Percentiles rank a stretch among this genome's conserved stretches.
These are phyloP conservation scores for Oryza glumipatula DNA, from an alignment of 176 grass and related monocot species.

Conservation along the genomic window DNA sequence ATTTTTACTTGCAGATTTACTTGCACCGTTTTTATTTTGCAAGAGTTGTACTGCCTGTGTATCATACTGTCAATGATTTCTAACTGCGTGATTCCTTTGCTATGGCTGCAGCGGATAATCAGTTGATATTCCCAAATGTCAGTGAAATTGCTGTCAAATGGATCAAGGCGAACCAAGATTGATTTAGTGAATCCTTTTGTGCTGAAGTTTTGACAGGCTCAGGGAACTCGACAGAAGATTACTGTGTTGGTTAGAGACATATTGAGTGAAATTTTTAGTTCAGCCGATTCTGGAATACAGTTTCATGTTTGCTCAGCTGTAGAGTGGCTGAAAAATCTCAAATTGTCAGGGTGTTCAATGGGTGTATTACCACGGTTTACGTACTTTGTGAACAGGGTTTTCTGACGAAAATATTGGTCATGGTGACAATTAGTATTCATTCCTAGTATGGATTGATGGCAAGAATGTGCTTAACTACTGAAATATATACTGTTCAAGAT, in stretches of 20 bases:
- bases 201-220: background rate
- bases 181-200: background rate
- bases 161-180: background rate
- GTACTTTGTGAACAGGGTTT: background rate
- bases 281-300: too few relatives aligned
- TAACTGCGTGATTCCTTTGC: background rate
- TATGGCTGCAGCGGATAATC: background rate
- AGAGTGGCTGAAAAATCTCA: too few relatives aligned
- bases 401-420: background rate
- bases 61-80: background rate
- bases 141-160: background rate
- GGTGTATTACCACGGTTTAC: background rate
- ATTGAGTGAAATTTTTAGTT: background rate
- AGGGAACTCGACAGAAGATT: background rate
- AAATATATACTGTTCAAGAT: background rate
- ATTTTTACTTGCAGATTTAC: too few relatives aligned
- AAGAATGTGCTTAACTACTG: background rate
- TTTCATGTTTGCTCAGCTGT: too few relatives aligned
- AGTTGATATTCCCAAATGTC: slow-evolving; percentile 15
- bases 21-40: too few relatives aligned
- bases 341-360: too few relatives aligned
- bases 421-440: background rate
- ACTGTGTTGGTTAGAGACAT: too few relatives aligned
- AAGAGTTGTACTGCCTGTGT: background rate
- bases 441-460: background rate